Conservation (phyloP, 495 filamentous ascomycete species). For the Trichoderma virens region DNA sequence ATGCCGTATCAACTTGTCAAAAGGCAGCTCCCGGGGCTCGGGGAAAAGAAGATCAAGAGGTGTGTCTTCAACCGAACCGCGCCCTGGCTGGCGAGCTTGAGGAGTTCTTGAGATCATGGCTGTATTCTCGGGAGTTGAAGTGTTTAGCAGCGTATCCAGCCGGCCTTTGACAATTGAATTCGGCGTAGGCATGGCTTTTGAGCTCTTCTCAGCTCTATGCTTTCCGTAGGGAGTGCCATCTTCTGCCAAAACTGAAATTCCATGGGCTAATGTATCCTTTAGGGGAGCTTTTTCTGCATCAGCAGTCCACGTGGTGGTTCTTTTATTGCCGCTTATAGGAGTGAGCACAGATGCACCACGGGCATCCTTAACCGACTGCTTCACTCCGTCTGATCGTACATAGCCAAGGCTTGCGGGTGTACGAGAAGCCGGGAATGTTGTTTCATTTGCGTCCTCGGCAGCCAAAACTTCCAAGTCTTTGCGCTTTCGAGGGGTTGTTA, state of each 20-base stretch:
- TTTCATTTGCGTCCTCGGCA: background rate
- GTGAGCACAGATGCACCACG: conserved; percentile 7
- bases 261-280: conserved; percentile 10
- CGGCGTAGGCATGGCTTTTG: background rate
- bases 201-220: conserved; percentile 12
- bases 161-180: background rate
- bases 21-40: conserved; percentile 10
- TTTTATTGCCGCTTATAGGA: conserved; percentile 14
- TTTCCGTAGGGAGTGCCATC: conserved; percentile 21
- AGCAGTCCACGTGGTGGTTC: background rate
- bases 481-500: conserved; percentile 58
- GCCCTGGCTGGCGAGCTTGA: background rate
- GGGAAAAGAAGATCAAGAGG: background rate
- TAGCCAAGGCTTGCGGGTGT: background rate
- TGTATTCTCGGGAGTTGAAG: conserved; percentile 17
- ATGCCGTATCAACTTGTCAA: conserved; percentile 10
- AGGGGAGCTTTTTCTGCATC: conserved; percentile 13
- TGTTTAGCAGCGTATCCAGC: conserved; percentile 32
- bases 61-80: background rate
- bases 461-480: conserved; percentile 3
- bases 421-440: background rate
- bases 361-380: background rate
- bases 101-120: background rate
- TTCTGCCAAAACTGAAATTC: conserved; percentile 31
- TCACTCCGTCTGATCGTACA: background rate